A percentile compares a stretch with the other conserved stretches of the same genome.
phyloP scores from a whole-genome alignment of 192 early-diverging fungal genomes.

The Coemansia sp. region DNA sequence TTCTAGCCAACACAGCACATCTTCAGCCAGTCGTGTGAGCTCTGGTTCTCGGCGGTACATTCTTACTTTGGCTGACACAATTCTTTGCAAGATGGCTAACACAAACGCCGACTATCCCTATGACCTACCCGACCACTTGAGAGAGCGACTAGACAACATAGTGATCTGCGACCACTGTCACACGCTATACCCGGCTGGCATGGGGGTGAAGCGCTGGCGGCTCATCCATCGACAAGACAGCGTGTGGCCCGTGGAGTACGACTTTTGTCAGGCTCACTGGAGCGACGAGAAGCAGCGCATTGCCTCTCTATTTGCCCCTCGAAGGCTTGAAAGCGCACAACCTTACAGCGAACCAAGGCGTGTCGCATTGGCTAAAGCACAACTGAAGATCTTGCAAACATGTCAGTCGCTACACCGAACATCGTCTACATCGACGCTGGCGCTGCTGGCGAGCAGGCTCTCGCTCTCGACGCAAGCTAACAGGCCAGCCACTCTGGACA shows the following conservation, averaged over 20 bases:
- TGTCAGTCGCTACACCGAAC: not conserved
- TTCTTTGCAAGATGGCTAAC: slow-evolving; percentile 33
- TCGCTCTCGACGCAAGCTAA: not conserved
- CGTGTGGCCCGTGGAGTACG: slow-evolving; percentile 36
- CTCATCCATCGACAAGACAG: slow-evolving; percentile 23
- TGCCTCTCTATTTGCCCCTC: slow-evolving; percentile 38
- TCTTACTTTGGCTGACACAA: slow-evolving; percentile 33
- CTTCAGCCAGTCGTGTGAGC: not conserved
- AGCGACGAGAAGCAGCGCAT: slow-evolving; percentile 32
- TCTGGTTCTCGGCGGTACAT: slow-evolving; percentile 2
- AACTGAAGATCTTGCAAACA: not conserved
- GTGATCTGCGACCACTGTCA: slow-evolving; percentile 38
- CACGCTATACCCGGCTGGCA: slow-evolving; percentile 31
- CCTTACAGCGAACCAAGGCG: slow-evolving; percentile 22
- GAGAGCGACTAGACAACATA: slow-evolving; percentile 19
- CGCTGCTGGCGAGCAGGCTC: not conserved
- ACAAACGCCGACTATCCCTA: slow-evolving; percentile 18
- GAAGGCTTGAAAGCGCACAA: slow-evolving; percentile 21
- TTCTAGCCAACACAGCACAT: not conserved
- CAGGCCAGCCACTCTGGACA: not conserved
- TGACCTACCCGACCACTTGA: slow-evolving; percentile 39
- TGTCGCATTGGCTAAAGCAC: slow-evolving; percentile 2
- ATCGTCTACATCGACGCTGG: not conserved
- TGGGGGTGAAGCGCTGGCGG: slow-evolving; percentile 28
- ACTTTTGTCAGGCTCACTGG: slow-evolving; percentile 42